Percentiles rank a stretch among this genome's conserved stretches.
These are phyloP conservation scores for Cercospora sp. DNA, from an alignment of 2,329 filamentous ascomycete species.

Conservation along the genomic window DNA sequence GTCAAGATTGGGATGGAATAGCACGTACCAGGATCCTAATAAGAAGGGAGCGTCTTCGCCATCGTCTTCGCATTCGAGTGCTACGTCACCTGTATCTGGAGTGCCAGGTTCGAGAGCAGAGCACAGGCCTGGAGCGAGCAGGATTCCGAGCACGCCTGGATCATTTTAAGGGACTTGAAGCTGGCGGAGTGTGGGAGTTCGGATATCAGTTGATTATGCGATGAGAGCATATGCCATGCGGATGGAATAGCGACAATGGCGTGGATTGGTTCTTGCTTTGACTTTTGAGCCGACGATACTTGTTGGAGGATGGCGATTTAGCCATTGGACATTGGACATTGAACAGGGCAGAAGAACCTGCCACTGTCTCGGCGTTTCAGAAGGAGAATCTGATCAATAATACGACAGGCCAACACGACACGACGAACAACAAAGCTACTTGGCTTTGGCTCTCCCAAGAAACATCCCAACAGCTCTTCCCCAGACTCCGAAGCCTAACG, in stretches of 20 bases:
- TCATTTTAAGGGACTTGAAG: not conserved
- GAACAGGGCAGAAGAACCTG: no score
- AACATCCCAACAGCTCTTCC: not conserved
- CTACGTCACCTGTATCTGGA: constrained; percentile 3
- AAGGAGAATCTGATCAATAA: not conserved
- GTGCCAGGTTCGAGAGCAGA: constrained; percentile 12
- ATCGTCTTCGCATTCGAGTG: not conserved
- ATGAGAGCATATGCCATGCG: not conserved
- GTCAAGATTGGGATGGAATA: constrained; percentile 39
- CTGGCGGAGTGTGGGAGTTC: not conserved
- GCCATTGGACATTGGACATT: no score
- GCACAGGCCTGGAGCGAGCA: constrained; percentile 16
- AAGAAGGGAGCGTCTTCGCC: not conserved
- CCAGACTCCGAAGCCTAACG: not conserved
- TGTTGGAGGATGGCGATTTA: no score
- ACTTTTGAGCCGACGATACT: no score
- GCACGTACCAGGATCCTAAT: constrained; percentile 22
- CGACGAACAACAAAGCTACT: not conserved
- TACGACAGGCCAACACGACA: not conserved
- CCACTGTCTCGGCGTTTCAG: not conserved
- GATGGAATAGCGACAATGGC: not conserved
- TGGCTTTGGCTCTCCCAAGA: not conserved
- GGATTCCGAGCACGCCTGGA: constrained; percentile 21
- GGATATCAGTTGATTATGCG: not conserved
- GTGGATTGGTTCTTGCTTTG: not conserved